Evolutionary conservation across 176 grass and related monocot species (phyloP).

Genomic region (Pontederia crassipes): DNA sequence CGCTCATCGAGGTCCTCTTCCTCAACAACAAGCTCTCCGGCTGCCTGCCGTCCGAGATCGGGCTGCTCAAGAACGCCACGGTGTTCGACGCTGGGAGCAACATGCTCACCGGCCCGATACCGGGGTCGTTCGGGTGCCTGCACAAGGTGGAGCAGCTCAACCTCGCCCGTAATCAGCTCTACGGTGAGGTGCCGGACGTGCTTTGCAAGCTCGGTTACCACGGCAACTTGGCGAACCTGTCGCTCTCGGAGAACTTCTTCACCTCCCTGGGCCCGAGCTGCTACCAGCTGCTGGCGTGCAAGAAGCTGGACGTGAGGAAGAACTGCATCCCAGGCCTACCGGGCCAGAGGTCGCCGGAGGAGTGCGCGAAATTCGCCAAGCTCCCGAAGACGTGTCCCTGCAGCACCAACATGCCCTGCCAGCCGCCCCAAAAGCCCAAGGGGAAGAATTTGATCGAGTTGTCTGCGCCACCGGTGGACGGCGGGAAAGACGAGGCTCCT

Average conservation of each 20-base stretch:
- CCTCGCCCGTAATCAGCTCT: slow-evolving; percentile 53
- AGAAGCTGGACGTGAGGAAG: slow-evolving; percentile 47
- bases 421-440: neutral
- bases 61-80: slow-evolving; percentile 31
- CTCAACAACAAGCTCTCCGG: slow-evolving; percentile 69
- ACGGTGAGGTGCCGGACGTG: slow-evolving; percentile 60
- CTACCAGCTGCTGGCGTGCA: slow-evolving; percentile 31
- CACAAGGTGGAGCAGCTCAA: slow-evolving; percentile 41
- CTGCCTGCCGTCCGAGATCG: slow-evolving; percentile 68
- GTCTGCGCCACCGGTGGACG: no score
- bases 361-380: slow-evolving; percentile 47
- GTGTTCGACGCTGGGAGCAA: slow-evolving; percentile 68
- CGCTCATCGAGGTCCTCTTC: slow-evolving; percentile 60
- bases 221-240: slow-evolving; percentile 52
- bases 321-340: slow-evolving; percentile 68
- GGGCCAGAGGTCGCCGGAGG: slow-evolving; percentile 36
- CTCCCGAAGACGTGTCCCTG: slow-evolving; percentile 47
- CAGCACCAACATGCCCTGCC: slow-evolving; percentile 51
- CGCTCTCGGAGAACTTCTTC: slow-evolving; percentile 71
- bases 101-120: slow-evolving; percentile 47
- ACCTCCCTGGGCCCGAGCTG: slow-evolving; percentile 44
- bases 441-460: no score
- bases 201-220: slow-evolving; percentile 45
- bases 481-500: no score
- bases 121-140: slow-evolving; percentile 75